Evolutionary conservation across 139 green algal genomes (phyloP).

Genomic region (Ettlia oleoabundans): DNA sequence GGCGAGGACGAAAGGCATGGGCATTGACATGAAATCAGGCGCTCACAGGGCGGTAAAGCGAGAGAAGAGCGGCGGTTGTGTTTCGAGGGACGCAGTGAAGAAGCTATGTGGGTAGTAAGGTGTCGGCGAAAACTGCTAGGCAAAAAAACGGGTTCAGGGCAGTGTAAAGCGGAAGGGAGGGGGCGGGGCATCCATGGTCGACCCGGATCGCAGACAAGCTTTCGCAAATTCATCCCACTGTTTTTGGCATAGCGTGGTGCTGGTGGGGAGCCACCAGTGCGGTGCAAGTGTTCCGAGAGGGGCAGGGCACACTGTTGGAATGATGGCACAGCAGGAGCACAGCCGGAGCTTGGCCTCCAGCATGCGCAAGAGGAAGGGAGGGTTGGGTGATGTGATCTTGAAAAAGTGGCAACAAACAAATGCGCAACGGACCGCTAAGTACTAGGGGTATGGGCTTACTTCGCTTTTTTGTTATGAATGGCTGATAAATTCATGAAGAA

Average conservation of each 20-base stretch:
- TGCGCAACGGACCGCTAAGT: not conserved
- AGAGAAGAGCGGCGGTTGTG: too few species aligned
- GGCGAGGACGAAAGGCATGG: too few species aligned
- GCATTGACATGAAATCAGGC: too few species aligned
- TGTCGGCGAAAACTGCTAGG: not conserved
- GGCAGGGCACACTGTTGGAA: not conserved
- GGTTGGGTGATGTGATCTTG: not conserved
- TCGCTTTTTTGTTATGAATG: constrained; percentile 7
- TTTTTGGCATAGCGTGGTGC: too few species aligned
- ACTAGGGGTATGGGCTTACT: not conserved
- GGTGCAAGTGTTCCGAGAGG: too few species aligned
- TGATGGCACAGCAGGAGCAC: not conserved
- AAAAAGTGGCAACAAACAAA: constrained; percentile 1
- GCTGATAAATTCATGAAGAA: constrained; percentile 5
- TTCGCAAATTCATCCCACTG: too few species aligned
- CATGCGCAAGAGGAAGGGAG: not conserved
- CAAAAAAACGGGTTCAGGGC: not conserved
- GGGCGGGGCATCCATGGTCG: too few species aligned
- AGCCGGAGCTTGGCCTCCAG: not conserved
- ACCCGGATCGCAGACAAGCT: too few species aligned
- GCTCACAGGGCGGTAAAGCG: too few species aligned
- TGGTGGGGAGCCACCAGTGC: too few species aligned
- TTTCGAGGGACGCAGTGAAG: not conserved
- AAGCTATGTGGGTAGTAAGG: not conserved
- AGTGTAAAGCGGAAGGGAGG: not conserved